Conservation (phyloP, 331 rosid species). For the Pyracantha coccinea region DNA sequence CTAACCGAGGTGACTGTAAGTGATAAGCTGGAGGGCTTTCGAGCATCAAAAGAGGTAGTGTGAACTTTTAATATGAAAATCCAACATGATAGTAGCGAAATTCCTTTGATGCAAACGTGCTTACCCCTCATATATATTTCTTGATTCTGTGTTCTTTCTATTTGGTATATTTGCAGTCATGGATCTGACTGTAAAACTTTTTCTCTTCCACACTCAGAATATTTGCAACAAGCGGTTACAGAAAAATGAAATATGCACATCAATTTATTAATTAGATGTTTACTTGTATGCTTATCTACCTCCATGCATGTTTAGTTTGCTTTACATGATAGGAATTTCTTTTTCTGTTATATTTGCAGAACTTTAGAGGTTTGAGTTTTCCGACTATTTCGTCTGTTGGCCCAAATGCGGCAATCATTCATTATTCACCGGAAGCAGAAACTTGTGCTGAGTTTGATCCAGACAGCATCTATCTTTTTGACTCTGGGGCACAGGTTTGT, state of each 20-base stretch:
- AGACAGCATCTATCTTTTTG: constrained; percentile 79
- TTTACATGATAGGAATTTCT: constrained; percentile 1
- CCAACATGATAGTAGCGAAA: not conserved
- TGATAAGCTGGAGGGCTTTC: constrained; percentile 83
- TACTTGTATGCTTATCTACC: not conserved
- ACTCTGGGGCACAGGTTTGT: constrained; percentile 96
- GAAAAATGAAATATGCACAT: not conserved
- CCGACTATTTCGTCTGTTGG: constrained; percentile 97
- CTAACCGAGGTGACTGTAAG: constrained; percentile 89
- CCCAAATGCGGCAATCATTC: constrained; percentile 95
- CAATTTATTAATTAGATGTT: not conserved
- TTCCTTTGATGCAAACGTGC: no score
- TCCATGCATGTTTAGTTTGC: constrained; percentile 1
- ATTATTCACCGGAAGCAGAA: constrained; percentile 66
- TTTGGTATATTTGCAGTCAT: not conserved
- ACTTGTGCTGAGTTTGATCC: constrained; percentile 91
- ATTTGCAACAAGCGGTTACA: not conserved
- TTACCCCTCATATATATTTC: no score
- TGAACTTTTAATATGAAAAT: constrained; percentile 7
- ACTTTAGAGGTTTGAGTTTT: constrained; percentile 89
- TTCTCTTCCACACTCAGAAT: not conserved
- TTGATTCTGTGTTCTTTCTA: not conserved
- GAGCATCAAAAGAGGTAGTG: constrained; percentile 91
- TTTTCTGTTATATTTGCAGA: constrained; percentile 38
- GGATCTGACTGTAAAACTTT: not conserved